phyloP scores from a whole-genome alignment of 2,329 filamentous ascomycete genomes.

The Penicillium concentricum region DNA sequence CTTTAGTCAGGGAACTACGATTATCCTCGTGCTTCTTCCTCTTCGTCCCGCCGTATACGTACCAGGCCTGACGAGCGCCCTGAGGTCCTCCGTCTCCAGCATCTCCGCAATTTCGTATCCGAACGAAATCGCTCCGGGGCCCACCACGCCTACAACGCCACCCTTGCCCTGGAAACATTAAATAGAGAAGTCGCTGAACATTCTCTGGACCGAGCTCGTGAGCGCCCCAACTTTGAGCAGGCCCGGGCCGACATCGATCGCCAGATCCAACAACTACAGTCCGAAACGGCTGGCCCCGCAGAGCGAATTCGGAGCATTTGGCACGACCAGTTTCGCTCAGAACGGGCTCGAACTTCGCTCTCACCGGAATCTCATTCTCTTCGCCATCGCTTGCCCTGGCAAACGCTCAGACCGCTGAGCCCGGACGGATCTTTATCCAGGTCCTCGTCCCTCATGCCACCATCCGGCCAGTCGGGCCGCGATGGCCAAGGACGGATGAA shows the following conservation, averaged over 20 bases:
- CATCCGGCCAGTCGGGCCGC: conserved; percentile 21
- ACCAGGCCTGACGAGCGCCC: conserved; percentile 24
- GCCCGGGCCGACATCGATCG: conserved; percentile 26
- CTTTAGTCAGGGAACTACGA: conserved; percentile 46
- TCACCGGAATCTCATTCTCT: conserved; percentile 8
- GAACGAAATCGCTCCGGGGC: conserved; percentile 33
- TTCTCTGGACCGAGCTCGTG: conserved; percentile 25
- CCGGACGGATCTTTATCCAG: conserved; percentile 16
- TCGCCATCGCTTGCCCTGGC: conserved; percentile 3
- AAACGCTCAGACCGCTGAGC: conserved; percentile 23
- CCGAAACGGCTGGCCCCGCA: conserved; percentile 4
- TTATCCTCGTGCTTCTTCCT: conserved; percentile 42
- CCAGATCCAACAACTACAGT: conserved; percentile 24
- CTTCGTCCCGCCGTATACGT: conserved; percentile 32
- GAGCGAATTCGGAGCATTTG: conserved; percentile 16
- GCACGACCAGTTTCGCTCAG: conserved; percentile 13
- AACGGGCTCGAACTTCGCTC: conserved; percentile 11
- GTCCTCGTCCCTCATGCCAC: conserved; percentile 29
- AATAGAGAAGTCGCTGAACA: conserved; percentile 41
- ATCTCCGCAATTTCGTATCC: conserved; percentile 42
- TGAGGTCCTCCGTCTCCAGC: conserved; percentile 31
- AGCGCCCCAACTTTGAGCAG: conserved; percentile 28
- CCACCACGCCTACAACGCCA: conserved; percentile 28
- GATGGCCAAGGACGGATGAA: conserved; percentile 56
- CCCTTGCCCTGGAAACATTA: conserved; percentile 39